Conservation (phyloP, 176 grass and related monocot species). For the Oryza punctata region DNA sequence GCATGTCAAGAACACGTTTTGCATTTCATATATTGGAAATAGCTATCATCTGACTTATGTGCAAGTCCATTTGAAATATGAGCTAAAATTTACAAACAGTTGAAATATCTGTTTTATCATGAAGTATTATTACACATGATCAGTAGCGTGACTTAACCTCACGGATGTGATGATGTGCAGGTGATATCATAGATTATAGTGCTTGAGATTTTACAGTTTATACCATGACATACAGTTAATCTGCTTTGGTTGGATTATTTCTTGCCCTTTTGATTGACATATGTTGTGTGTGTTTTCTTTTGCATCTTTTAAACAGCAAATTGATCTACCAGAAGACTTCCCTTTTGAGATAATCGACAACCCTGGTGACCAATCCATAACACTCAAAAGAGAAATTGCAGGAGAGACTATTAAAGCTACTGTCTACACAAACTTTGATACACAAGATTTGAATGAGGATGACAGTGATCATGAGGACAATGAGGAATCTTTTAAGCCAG, state of each 20-base stretch:
- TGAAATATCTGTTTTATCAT: neutral
- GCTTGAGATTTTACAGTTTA: neutral
- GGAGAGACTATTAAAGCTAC: slow-evolving; percentile 75
- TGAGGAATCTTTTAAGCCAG: slow-evolving; percentile 54
- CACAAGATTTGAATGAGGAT: slow-evolving; percentile 61
- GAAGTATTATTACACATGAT: slow-evolving; percentile 8
- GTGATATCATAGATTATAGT: neutral
- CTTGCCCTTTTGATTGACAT: neutral
- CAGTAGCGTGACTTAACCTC: neutral
- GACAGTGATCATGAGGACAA: slow-evolving; percentile 25
- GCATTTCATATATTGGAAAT: neutral
- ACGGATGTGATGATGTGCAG: neutral
- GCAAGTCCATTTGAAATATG: neutral
- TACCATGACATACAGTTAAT: neutral
- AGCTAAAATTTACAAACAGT: neutral
- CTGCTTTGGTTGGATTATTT: neutral
- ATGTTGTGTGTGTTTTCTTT: neutral
- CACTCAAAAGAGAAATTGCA: slow-evolving; percentile 64
- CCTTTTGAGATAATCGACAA: slow-evolving; percentile 87
- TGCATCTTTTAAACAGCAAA: slow-evolving; percentile 47
- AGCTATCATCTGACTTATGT: neutral
- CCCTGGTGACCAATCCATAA: slow-evolving; percentile 74
- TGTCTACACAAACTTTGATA: slow-evolving; percentile 67
- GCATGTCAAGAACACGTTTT: neutral
- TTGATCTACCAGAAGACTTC: slow-evolving; percentile 73